Base-by-base conservation (phyloP, 176 grass and related monocot genomes). In the Aegilops speltoides region DNA sequence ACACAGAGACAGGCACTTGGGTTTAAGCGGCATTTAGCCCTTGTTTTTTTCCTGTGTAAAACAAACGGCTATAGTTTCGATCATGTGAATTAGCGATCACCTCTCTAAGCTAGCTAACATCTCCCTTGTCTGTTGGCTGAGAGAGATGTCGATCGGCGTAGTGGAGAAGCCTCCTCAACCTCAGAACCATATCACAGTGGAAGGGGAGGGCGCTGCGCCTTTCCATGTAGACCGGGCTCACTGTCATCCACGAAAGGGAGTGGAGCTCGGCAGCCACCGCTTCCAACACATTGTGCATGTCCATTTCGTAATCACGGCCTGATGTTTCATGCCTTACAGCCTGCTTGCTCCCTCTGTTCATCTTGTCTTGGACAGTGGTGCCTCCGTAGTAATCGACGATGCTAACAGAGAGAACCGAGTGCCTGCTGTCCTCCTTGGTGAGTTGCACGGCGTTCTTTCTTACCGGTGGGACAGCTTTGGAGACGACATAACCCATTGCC, bases 211-310 rank as follows among this genome's bases (percentile, higher is more conserved):
- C 86, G 25, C 87, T 95, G 20, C 95, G 89, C 68, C 95, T 87
- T 61, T 98, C 95, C 16, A 73, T 76, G 16, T 73, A 98, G 6
- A 98, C 68, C 5, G 95, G 93, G 84, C 95, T 98, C 29, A 84
- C 93, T n/a, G 97, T 99, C 88, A 99, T 91, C 97, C 97, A 99
- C 33, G 94, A 94, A 75, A 99, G 92, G 37, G 90, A 79, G 79
- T 96, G 90, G 80, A 99, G 90, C 85, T 99, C 97, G 1, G 97
- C 89, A 1, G 92, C 87, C 32, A 99, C 89, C 1, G 87, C 61
- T 86, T 99, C 97, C 70, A 99, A 43, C 66, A 94, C 90, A 25
- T 61, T 79, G 79, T 90, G 95, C 56, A 89, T 90, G 78, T 98
- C 93, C 19, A 28, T 24, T 76, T 95, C 91, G 13, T 90, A 83